Conservation (phyloP, 2,329 filamentous ascomycete species). For the Exserohilum rostratum region DNA sequence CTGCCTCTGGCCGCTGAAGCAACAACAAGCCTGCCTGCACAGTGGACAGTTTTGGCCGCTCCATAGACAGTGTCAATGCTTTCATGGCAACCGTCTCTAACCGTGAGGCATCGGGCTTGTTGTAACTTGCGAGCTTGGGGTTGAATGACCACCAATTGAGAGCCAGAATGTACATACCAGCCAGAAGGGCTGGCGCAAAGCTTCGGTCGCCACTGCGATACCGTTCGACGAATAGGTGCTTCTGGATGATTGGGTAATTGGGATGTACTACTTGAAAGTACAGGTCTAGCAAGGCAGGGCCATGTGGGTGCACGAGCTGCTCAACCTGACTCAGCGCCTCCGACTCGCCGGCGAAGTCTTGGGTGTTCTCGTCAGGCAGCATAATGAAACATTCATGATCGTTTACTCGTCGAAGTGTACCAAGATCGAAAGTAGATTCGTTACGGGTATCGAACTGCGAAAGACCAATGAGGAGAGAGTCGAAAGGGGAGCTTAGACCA, state of each 20-base stretch:
- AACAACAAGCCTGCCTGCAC: conserved; percentile 78
- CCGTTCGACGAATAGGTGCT: conserved; percentile 78
- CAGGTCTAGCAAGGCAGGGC: conserved; percentile 76
- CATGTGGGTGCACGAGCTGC: conserved; percentile 75
- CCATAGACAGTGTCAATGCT: conserved; percentile 77
- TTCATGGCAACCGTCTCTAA: conserved; percentile 76
- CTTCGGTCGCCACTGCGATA: conserved; percentile 74
- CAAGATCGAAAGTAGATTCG: conserved; percentile 73
- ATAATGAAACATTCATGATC: conserved; percentile 80
- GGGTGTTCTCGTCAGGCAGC: conserved; percentile 74
- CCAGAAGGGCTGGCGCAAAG: conserved; percentile 77
- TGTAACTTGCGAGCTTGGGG: conserved; percentile 66
- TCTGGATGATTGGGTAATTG: conserved; percentile 81
- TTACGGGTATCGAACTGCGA: conserved; percentile 81
- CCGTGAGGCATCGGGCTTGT: conserved; percentile 73
- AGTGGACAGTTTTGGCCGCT: conserved; percentile 80
- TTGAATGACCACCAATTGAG: conserved; percentile 87
- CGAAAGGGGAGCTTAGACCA: conserved; percentile 81
- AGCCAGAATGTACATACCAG: conserved; percentile 82
- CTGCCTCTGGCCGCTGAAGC: conserved; percentile 75
- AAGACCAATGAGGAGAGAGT: conserved; percentile 80
- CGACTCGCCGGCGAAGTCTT: conserved; percentile 71
- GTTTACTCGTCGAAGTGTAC: conserved; percentile 73
- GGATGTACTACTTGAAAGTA: conserved; percentile 85
- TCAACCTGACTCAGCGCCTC: conserved; percentile 76